Conservation (phyloP, 768 basidiomycete genomes). For the Leucosporidium scottii region DNA sequence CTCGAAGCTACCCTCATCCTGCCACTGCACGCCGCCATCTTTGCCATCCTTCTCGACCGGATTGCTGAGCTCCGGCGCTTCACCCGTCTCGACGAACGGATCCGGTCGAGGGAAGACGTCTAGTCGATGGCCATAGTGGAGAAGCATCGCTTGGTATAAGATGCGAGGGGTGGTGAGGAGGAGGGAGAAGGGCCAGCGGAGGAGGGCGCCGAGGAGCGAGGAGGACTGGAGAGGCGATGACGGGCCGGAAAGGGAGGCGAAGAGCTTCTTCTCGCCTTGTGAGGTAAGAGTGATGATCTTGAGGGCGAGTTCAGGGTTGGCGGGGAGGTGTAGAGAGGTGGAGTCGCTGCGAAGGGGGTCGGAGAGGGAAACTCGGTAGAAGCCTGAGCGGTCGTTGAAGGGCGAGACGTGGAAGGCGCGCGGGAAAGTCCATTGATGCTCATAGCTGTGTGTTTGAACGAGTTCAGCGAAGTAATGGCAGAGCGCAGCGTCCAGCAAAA, state of each 20-base stretch:
- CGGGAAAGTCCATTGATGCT: slow-evolving; percentile 60
- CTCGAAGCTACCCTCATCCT: slow-evolving; percentile 41
- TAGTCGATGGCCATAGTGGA: slow-evolving; percentile 57
- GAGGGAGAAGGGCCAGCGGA: slow-evolving; percentile 51
- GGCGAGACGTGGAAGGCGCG: slow-evolving; percentile 70
- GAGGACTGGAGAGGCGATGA: slow-evolving; percentile 46
- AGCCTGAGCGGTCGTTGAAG: slow-evolving; percentile 64
- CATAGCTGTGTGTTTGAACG: slow-evolving; percentile 47
- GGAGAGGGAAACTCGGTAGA: slow-evolving; percentile 55
- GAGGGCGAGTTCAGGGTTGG: slow-evolving; percentile 33
- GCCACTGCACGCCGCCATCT: slow-evolving; percentile 43
- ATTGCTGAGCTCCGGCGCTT: slow-evolving; percentile 32
- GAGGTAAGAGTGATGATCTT: slow-evolving; percentile 38
- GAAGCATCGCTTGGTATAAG: slow-evolving; percentile 53
- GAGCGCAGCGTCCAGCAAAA: neutral
- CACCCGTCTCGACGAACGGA: slow-evolving; percentile 43
- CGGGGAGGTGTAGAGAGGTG: slow-evolving; percentile 20
- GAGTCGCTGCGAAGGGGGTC: slow-evolving; percentile 43
- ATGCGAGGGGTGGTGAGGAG: slow-evolving; percentile 58
- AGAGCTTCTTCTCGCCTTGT: slow-evolving; percentile 49
- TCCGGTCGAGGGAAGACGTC: slow-evolving; percentile 58
- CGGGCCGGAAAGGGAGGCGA: slow-evolving; percentile 48
- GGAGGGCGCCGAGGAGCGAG: slow-evolving; percentile 46
- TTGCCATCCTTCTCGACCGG: slow-evolving; percentile 33
- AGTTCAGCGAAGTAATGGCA: neutral